Evolutionary conservation across 2,329 filamentous ascomycete genomes (phyloP), one percentile per base, ranked within the genome.

Genomic region (Didymellaceae sp.): DNA sequence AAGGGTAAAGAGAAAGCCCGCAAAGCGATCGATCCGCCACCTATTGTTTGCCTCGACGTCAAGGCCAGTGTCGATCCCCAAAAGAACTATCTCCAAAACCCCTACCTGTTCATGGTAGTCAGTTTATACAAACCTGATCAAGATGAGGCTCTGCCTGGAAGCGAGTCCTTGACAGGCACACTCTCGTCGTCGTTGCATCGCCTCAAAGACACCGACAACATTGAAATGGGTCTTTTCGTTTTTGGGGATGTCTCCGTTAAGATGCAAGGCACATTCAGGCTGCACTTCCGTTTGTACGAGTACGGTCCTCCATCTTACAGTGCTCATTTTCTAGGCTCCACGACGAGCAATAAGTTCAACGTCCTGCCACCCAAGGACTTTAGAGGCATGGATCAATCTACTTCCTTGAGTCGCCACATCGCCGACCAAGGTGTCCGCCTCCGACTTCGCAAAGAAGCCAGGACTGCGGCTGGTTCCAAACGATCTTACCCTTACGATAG

Each of bases 1-100:
- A 80, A 86, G 58, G 85, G 85, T 59, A 91, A 91, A 72, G 88
- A 91, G 67, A 91, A 91, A 78, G 88, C 90, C 66, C 86, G 91
- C 60, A 95, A 95, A 73, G 90, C 91, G 6, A 85, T 96, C 65
- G 91, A 96, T 70, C 91, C 92, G 42, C 91, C 91, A 10, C 91
- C 91, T 32, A 89, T 96, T 62, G 78, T 96, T 35, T 86, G 93
- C 74, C 80, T 96, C 37, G 73, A 75, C 72, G 82, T 86, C 48
- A 74, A 71, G 41, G 68, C 74, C 38, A 67, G 71, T 21, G 68
- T 66, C 22, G 83, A 84, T 67, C 78, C 81, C 14, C 74, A 83
- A 73, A 78, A 88, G 84, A 79, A 85, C 58, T 87, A 81, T 68
- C 76, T 86, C 30, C 82, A 86, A 69, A 87, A 82, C 59, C 85